phyloP scores from a whole-genome alignment of 768 basidiomycete species.

The Butyriboletus loyo region DNA sequence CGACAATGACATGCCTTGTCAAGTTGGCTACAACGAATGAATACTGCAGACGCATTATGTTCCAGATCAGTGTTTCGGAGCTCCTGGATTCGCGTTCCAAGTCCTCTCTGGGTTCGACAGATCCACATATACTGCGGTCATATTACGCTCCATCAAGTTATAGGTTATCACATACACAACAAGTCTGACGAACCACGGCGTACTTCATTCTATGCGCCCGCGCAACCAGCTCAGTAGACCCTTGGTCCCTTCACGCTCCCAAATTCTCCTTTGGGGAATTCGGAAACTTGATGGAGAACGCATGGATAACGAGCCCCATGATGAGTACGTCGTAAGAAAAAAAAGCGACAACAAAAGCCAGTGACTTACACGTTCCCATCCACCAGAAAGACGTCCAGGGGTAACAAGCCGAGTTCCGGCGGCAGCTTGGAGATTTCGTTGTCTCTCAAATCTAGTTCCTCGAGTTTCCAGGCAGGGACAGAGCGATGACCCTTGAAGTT shows the following conservation, averaged over 20 bases:
- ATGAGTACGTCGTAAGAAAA: neutral
- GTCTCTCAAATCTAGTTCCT: constrained; percentile 80
- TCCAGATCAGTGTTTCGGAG: neutral
- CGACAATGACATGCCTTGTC: neutral
- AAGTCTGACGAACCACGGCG: neutral
- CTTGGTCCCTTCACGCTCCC: constrained; percentile 86
- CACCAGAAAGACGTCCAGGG: constrained; percentile 77
- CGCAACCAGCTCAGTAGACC: constrained; percentile 77
- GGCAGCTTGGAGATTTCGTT: constrained; percentile 74
- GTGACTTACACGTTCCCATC: constrained; percentile 76
- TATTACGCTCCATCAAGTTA: neutral
- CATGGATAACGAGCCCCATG: neutral
- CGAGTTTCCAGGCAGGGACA: constrained; percentile 68
- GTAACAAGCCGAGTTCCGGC: constrained; percentile 67
- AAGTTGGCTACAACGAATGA: neutral
- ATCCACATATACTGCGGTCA: neutral
- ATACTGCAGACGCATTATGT: neutral
- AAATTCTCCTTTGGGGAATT: constrained; percentile 73
- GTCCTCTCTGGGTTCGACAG: neutral
- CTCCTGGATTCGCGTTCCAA: neutral
- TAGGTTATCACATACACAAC: constrained; percentile 1
- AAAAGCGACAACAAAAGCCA: neutral
- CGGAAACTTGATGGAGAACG: constrained; percentile 56
- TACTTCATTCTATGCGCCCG: constrained; percentile 59
- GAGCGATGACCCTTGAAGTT: constrained; percentile 63